Conservation (phyloP, 306 rosid genomes). For the Luffa acutangula region DNA sequence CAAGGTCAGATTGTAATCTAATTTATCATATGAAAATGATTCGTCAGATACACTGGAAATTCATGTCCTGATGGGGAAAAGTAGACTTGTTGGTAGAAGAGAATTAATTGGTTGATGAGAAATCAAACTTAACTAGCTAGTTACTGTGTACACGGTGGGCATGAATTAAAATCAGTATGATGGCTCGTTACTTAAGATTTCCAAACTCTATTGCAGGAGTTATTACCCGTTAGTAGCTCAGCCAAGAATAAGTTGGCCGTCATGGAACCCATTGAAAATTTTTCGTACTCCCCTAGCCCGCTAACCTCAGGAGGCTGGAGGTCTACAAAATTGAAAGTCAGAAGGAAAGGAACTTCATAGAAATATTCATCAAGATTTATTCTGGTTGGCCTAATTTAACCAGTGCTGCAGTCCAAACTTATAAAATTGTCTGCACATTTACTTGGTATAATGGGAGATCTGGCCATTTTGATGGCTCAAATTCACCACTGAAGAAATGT, state of each 20-base stretch:
- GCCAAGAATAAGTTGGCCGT: slow-evolving; percentile 16
- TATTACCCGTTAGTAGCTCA: slow-evolving; percentile 21
- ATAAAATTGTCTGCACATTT: background rate
- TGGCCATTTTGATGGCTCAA: background rate
- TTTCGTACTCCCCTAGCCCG: slow-evolving; percentile 26
- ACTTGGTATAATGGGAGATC: background rate
- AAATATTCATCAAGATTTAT: background rate
- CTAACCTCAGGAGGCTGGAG: slow-evolving; percentile 42
- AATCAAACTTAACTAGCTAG: background rate
- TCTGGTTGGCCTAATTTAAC: slow-evolving; percentile 4
- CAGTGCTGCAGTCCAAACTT: background rate
- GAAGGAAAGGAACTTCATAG: slow-evolving; percentile 6
- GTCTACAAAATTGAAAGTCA: slow-evolving; percentile 58
- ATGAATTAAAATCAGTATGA: background rate
- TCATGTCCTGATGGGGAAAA: background rate
- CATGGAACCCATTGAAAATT: slow-evolving; percentile 42
- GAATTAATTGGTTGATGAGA: background rate
- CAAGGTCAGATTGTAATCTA: slow-evolving; percentile 35
- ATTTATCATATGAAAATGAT: background rate
- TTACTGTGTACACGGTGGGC: background rate
- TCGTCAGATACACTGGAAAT: background rate
- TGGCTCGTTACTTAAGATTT: background rate
- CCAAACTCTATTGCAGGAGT: slow-evolving; percentile 24
- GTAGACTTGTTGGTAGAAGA: background rate
- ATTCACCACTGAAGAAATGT: background rate